These are phyloP conservation scores for Clitoria ternatea DNA, from an alignment of 306 rosid species.

Conservation along the genomic window DNA sequence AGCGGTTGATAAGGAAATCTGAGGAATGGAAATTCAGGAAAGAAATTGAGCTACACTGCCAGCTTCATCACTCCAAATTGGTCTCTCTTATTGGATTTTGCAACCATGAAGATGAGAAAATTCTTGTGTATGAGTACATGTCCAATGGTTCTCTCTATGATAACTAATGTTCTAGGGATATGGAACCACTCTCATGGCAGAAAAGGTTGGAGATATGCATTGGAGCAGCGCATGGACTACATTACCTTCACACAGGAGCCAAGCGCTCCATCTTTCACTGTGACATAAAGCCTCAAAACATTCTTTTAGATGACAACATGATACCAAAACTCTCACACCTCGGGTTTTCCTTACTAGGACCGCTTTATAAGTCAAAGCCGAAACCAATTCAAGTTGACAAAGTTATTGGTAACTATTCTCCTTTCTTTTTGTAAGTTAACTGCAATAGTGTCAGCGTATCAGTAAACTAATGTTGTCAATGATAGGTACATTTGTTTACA, in stretches of 20 bases:
- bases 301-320: neutral
- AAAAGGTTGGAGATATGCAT: conserved; percentile 11
- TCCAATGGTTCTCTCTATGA: neutral
- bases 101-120: neutral
- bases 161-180: neutral
- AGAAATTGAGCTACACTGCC: conserved; percentile 9
- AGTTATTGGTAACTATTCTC: neutral
- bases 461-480: too few species aligned
- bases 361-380: neutral
- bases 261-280: conserved; percentile 8
- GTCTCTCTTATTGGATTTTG: conserved; percentile 22
- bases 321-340: neutral
- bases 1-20: neutral
- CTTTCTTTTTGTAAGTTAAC: neutral
- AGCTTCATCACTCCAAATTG: conserved; percentile 23
- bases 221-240: conserved; percentile 19
- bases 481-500: neutral
- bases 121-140: conserved; percentile 19
- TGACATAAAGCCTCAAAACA: neutral
- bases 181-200: conserved; percentile 26
- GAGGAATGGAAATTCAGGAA: neutral
- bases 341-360: neutral
- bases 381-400: neutral
- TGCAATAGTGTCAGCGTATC: too few species aligned
- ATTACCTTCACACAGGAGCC: conserved; percentile 27